Evolutionary conservation across 1,284 basidiomycete species (phyloP).

Genomic region (Volvariella volvacea): DNA sequence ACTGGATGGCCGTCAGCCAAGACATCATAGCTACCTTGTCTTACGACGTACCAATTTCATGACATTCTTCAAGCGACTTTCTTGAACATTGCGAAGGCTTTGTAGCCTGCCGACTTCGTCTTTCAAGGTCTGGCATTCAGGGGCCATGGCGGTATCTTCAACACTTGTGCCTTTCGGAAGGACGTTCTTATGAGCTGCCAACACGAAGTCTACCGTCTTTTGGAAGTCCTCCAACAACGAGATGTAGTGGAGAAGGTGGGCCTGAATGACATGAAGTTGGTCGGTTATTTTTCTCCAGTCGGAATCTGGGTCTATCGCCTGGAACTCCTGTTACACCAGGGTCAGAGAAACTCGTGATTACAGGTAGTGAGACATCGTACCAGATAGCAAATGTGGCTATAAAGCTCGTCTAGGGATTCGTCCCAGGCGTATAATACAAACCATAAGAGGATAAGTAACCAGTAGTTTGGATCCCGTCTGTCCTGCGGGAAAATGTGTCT

Average conservation of each 20-base stretch:
- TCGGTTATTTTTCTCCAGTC: slow-evolving; percentile 33
- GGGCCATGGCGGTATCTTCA: neutral
- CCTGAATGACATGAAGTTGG: slow-evolving; percentile 45
- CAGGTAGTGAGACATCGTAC: slow-evolving; percentile 17
- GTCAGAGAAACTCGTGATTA: neutral
- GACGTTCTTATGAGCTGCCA: slow-evolving; percentile 26
- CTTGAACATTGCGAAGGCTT: too few species aligned
- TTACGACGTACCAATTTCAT: too few species aligned
- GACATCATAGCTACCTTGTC: too few species aligned
- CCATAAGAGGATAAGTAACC: too few species aligned
- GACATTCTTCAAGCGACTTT: too few species aligned
- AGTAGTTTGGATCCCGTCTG: too few species aligned
- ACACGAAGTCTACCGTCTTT: slow-evolving; percentile 40
- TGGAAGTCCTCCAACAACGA: slow-evolving; percentile 43
- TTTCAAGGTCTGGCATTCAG: slow-evolving; percentile 34
- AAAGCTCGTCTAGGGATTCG: slow-evolving; percentile 40
- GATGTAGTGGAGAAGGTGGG: slow-evolving; percentile 46
- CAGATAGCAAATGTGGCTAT: slow-evolving; percentile 35
- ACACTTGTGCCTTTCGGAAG: neutral
- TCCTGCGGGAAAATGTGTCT: too few species aligned
- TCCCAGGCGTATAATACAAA: too few species aligned
- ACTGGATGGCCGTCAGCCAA: too few species aligned
- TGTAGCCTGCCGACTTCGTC: slow-evolving; percentile 42
- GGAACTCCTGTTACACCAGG: neutral
- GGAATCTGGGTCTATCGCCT: slow-evolving; percentile 37